Conservation (phyloP, 371 early-diverging fungal genomes). For the Sporodiniella umbellata region DNA sequence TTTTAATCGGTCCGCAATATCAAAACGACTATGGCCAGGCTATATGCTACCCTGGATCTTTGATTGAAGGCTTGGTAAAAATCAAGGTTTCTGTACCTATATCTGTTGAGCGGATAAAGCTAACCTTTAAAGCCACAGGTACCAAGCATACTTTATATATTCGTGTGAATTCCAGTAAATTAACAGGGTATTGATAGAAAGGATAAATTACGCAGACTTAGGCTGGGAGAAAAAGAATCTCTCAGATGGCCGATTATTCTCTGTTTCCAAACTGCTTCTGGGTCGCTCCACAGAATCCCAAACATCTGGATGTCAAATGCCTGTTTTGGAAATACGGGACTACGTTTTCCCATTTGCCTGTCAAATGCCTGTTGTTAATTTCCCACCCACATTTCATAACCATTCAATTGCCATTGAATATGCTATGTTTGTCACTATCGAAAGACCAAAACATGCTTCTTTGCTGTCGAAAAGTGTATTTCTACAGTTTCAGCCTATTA, state of each 20-base stretch:
- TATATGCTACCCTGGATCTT: constrained; percentile 27
- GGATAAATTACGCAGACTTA: constrained; percentile 32
- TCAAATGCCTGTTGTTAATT: constrained; percentile 34
- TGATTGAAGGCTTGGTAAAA: constrained; percentile 27
- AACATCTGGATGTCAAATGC: constrained; percentile 8
- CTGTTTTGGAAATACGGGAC: constrained; percentile 24
- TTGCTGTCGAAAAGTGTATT: constrained; percentile 15
- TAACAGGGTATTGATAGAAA: constrained; percentile 9
- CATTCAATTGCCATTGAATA: constrained; percentile 22
- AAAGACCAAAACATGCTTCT: constrained; percentile 9
- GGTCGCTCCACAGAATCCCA: constrained; percentile 12
- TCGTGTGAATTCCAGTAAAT: too few relatives aligned
- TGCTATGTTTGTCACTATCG: constrained; percentile 18
- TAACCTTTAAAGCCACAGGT: constrained; percentile 27
- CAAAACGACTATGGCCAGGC: constrained; percentile 20
- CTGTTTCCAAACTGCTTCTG: constrained; percentile 25
- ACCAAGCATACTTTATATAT: not conserved
- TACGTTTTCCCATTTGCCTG: constrained; percentile 23
- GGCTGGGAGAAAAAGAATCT: constrained; percentile 25
- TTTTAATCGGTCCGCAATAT: constrained; percentile 22
- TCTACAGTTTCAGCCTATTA: constrained; percentile 18
- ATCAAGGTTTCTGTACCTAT: constrained; percentile 16
- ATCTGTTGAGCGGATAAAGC: constrained; percentile 20
- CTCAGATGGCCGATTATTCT: constrained; percentile 26
- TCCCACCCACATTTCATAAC: constrained; percentile 27